These are phyloP conservation scores for Plantago major DNA, from an alignment of 257 asterid genomes.

Conservation along the genomic window DNA sequence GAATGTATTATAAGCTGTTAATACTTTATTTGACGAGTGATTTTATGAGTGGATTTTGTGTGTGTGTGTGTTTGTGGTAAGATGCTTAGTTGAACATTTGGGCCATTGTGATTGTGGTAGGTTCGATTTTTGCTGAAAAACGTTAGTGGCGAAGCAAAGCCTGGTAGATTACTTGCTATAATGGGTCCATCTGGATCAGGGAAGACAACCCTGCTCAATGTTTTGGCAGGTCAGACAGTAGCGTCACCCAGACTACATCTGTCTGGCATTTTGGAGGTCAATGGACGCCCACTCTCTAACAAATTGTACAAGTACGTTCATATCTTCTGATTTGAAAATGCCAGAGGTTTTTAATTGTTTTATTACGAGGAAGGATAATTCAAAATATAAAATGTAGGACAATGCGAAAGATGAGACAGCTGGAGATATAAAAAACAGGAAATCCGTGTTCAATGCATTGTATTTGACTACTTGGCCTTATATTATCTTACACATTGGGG, in stretches of 20 bases:
- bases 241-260: constrained; percentile 74
- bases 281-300: constrained; percentile 63
- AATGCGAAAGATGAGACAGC: too few species aligned
- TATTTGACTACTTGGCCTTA: too few species aligned
- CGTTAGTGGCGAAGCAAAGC: constrained; percentile 87
- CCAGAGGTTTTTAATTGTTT: constrained; percentile 1
- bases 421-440: too few species aligned
- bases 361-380: too few species aligned
- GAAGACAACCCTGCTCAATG: constrained; percentile 91
- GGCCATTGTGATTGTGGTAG: constrained; percentile 26
- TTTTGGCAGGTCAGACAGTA: constrained; percentile 78
- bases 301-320: constrained; percentile 56
- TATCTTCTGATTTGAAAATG: constrained; percentile 2
- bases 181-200: constrained; percentile 99
- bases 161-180: constrained; percentile 87
- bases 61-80: not conserved
- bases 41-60: not conserved
- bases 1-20: too few species aligned
- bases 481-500: too few species aligned
- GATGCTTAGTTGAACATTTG: not conserved
- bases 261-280: constrained; percentile 89
- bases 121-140: constrained; percentile 72
- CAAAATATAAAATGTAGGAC: too few species aligned
- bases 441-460: too few species aligned
- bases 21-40: too few species aligned